A percentile compares a stretch with the other conserved stretches of the same genome.
These are phyloP conservation scores for Didymella arachidicola DNA, from an alignment of 2,329 filamentous ascomycete species.

Conservation along the genomic window DNA sequence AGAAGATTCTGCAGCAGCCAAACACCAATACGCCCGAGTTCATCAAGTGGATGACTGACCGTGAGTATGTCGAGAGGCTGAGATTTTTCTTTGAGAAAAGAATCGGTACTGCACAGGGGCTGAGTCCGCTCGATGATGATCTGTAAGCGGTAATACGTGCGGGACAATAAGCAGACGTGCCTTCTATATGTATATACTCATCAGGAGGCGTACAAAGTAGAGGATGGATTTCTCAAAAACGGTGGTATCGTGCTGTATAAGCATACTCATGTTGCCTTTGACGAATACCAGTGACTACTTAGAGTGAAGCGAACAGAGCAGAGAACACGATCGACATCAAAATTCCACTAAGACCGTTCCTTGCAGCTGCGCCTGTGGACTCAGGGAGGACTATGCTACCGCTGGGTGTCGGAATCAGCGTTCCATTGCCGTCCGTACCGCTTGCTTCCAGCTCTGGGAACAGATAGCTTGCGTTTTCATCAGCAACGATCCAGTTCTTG, in stretches of 20 bases:
- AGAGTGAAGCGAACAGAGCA: neutral
- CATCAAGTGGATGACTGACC: conserved; percentile 54
- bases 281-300: neutral
- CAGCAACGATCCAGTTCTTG: conserved; percentile 47
- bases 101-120: conserved; percentile 55
- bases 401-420: neutral
- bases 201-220: too few species aligned
- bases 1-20: conserved; percentile 41
- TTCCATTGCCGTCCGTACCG: conserved; percentile 25
- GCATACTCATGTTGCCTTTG: too few species aligned
- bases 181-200: neutral
- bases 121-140: conserved; percentile 48
- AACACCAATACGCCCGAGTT: conserved; percentile 53
- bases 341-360: neutral
- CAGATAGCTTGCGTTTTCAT: conserved; percentile 42
- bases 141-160: conserved; percentile 8
- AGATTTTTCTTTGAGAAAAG: conserved; percentile 54
- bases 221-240: too few species aligned
- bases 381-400: conserved; percentile 2
- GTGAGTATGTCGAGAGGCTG: conserved; percentile 53
- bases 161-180: neutral
- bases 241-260: too few species aligned
- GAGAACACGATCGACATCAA: neutral
- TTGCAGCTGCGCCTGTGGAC: conserved; percentile 2
- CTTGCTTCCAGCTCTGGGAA: conserved; percentile 39